Evolutionary conservation across 2,329 filamentous ascomycete genomes (phyloP), one percentile per base, ranked within the genome.

Genomic region (Drechslerella coelobrocha): DNA sequence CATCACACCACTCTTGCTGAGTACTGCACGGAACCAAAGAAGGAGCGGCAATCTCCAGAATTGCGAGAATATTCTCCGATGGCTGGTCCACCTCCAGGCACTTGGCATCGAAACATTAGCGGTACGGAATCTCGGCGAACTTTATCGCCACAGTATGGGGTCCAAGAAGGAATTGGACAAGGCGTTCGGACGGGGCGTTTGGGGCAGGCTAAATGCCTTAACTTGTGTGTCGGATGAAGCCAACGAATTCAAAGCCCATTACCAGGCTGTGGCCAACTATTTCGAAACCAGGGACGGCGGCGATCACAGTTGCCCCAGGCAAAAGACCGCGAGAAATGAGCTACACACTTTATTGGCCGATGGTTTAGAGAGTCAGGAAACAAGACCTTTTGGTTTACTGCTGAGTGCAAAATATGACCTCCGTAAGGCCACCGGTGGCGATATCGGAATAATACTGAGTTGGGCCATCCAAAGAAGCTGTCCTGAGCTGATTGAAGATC

Each of bases 401-500:
- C 17, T 57, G 23, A 31, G 39, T 0, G 23, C 14, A n/a, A 48
- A 57, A 17, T 57, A 57, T 17, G 17, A 47, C 39, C 8, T 37
- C 14, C 45, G 7, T 9, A 21, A 19, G 17, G 2, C 19, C 31
- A 10, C 21, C 9, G 2, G 3, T 6, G 2, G 24, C 12, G 14
- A 23, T 24, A 12, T 21, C 24, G 9, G 31, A 10, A 41, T 4
- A 10, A 17, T 57, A 5, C 14, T 50, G 14, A 27, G 39, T 9
- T 59, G 55, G 55, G 55, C 41, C 12, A 59, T 59, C 14, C 12
- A 26, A 34, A 50, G 26, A 8, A 39, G 39, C 14, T 37, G 10
- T 21, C 43, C 41, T 4, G 55, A 59, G 27, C 19, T 59, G 14
- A 50, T 59, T 12, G 55, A 59, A 24, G 55, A 50, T 26, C 9